A percentile compares a stretch with the other conserved stretches of the same genome.
Conservation (phyloP, 352 stramenopile genomes). For the Phytophthora foliorum region DNA sequence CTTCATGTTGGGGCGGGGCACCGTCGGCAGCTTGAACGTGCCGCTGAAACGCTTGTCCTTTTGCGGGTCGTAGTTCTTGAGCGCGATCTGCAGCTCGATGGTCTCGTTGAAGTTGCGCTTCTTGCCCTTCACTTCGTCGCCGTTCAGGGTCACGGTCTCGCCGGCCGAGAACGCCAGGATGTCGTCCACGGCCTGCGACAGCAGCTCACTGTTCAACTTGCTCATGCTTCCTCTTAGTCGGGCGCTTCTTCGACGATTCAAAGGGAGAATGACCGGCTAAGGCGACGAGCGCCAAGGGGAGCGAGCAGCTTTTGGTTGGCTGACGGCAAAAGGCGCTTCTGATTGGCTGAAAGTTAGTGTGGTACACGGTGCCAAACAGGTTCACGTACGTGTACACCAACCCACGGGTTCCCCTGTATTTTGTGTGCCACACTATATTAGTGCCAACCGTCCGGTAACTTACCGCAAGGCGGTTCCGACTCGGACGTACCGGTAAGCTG, state of each 20-base stretch:
- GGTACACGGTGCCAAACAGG: no score
- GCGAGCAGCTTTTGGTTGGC: constrained; percentile 21
- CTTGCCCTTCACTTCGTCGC: constrained; percentile 97
- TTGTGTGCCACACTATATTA: no score
- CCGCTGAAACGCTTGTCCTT: constrained; percentile 99
- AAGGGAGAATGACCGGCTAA: constrained; percentile 72
- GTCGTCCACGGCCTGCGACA: constrained; percentile 96
- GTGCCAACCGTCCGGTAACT: no score
- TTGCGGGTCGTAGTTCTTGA: constrained; percentile 99
- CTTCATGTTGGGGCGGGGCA: constrained; percentile 96
- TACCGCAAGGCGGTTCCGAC: constrained; percentile 3
- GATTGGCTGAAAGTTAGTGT: no score
- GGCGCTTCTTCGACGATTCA: constrained; percentile 78
- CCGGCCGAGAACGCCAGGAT: constrained; percentile 97
- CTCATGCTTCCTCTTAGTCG: constrained; percentile 78
- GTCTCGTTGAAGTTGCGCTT: constrained; percentile 99
- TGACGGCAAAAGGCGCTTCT: neutral
- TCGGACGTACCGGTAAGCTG: constrained; percentile 33
- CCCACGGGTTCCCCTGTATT: no score
- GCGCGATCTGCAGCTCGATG: constrained; percentile 98
- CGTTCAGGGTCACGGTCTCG: constrained; percentile 93
- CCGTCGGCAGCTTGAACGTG: constrained; percentile 98
- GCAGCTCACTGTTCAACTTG: constrained; percentile 98
- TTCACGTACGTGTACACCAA: no score
- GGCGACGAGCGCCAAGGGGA: neutral